These are phyloP conservation scores for Phytophthora podocarpi DNA, from an alignment of 352 stramenopile species.

Conservation along the genomic window DNA sequence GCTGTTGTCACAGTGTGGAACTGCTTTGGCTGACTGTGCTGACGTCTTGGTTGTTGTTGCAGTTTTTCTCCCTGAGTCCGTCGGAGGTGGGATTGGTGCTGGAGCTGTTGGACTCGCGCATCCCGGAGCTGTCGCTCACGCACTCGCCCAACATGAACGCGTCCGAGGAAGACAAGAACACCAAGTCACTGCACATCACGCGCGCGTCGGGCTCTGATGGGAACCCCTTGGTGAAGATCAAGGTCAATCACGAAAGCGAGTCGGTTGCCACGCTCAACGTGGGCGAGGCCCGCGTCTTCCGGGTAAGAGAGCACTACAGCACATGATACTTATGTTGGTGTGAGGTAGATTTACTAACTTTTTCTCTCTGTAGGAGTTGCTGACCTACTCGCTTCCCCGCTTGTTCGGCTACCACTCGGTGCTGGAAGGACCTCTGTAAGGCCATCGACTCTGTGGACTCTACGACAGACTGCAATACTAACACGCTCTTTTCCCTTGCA, in stretches of 20 bases:
- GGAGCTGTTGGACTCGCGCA: conserved; percentile 73
- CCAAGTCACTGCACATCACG: conserved; percentile 55
- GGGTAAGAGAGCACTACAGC: conserved; percentile 18
- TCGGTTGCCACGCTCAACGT: conserved; percentile 64
- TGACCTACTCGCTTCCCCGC: conserved; percentile 78
- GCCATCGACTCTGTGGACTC: neutral
- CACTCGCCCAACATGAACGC: conserved; percentile 86
- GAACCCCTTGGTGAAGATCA: conserved; percentile 61
- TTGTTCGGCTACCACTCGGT: conserved; percentile 80
- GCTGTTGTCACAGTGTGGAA: neutral
- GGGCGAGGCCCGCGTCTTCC: conserved; percentile 68
- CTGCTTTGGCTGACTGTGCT: conserved; percentile 7
- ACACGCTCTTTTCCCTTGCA: neutral
- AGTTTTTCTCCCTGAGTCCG: conserved; percentile 86
- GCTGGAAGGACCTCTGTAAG: conserved; percentile 75
- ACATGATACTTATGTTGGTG: neutral
- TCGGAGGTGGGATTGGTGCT: conserved; percentile 80
- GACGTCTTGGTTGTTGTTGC: too few species aligned
- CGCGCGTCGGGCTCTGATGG: conserved; percentile 47
- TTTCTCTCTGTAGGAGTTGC: conserved; percentile 51
- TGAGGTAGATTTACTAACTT: neutral
- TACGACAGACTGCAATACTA: neutral
- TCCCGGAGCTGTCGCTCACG: conserved; percentile 66
- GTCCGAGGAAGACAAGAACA: conserved; percentile 54
- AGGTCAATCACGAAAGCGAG: conserved; percentile 56